Evolutionary conservation across 306 rosid species (phyloP), one percentile per base, ranked within the genome.

Genomic region (Vicia villosa): DNA sequence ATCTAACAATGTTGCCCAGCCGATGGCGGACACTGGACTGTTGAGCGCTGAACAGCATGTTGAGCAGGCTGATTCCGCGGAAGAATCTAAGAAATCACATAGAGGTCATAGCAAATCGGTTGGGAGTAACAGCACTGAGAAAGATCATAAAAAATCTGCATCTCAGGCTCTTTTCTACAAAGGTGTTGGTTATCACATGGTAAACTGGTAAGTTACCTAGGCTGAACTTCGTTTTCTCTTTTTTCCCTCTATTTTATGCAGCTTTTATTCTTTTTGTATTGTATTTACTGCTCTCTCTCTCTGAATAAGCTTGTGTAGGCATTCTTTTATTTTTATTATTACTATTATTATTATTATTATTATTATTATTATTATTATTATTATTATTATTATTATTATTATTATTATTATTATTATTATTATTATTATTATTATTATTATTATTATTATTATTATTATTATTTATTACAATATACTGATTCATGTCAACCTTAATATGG

Each of bases 111-210:
- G 52, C 59, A 63, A 45, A 80, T 63, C 70, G 10, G 68, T 83
- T 64, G 91, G 81, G 19, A 72, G 72, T 54, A 89, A 75, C 80
- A 77, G 74, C 66, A 74, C 66, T 38, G 89, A 87, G 54, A 94
- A 86, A 85, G 99, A 91, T 74, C 80, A 79, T 56, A 93, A 89
- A 82, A 95, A 87, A 73, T 75, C 95, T 32, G 74, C 84, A 30
- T 95, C 96, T 70, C 95, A 86, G 50, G 79, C 87, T 67, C 88
- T 95, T 75, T 78, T 37, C 46, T 86, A 82, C 76, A 91, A 83
- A 68, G 95, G 87, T 77, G 88, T 84, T 82, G 88, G 95, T 70
- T 95, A 87, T 84, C 99, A 85, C 86, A 89, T 91, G 99, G 99
- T 95, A 42, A 95, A 95, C 96, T 91, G 99, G 99, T 95, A 72